Conservation (phyloP, 495 filamentous ascomycete species). For the Tuber melanosporum region DNA sequence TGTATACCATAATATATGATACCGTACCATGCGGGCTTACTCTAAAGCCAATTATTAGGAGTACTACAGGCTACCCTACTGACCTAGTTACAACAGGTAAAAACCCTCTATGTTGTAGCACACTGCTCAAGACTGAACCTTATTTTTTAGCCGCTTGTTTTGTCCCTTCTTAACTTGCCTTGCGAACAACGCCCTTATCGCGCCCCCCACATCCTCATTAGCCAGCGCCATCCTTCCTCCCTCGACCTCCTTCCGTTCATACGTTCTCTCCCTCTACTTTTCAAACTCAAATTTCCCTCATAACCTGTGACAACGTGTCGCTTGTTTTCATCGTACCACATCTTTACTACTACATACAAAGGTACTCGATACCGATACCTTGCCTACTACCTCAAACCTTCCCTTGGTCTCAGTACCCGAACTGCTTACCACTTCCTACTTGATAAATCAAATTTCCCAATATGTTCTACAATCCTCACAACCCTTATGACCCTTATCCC, state of each 20-base stretch:
- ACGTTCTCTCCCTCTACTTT: not conserved
- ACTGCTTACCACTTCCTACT: not conserved
- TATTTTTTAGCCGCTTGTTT: not conserved
- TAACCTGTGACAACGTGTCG: not conserved
- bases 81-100: too few species aligned
- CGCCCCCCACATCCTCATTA: not conserved
- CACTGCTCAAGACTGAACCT: not conserved
- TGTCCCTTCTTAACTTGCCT: not conserved
- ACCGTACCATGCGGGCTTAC: too few species aligned
- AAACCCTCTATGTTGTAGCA: not conserved
- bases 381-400: not conserved
- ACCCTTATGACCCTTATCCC: conserved; percentile 11
- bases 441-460: not conserved
- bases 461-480: conserved; percentile 8
- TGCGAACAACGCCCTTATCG: not conserved
- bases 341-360: not conserved
- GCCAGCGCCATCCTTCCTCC: not conserved
- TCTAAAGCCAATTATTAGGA: too few species aligned
- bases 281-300: not conserved
- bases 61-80: too few species aligned
- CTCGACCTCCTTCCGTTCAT: not conserved
- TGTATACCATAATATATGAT: too few species aligned
- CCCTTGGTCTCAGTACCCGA: not conserved
- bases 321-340: not conserved
- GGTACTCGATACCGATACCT: not conserved